Conservation (phyloP, 768 basidiomycete species). For the Lepiota brunneoincarnata region DNA sequence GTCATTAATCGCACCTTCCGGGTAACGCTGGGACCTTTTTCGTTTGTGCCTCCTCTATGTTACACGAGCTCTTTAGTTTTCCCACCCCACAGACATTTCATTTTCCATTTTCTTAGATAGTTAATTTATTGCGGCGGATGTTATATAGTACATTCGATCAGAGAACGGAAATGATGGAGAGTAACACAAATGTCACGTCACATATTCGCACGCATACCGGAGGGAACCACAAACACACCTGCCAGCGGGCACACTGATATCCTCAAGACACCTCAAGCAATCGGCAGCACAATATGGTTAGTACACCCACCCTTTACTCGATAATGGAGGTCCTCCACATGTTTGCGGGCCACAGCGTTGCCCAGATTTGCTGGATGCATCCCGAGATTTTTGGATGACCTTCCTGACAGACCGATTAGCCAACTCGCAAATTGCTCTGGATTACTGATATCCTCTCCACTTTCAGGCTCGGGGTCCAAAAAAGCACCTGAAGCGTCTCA, state of each 20-base stretch:
- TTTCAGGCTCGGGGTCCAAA: conserved; percentile 92
- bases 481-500: conserved; percentile 98
- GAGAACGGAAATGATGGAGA: neutral
- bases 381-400: conserved; percentile 35
- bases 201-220: conserved; percentile 34
- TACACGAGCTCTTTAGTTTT: conserved; percentile 1
- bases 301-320: conserved; percentile 26
- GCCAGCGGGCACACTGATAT: conserved; percentile 43
- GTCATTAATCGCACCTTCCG: conserved; percentile 1
- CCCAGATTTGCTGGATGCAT: conserved; percentile 38
- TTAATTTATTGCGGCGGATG: neutral
- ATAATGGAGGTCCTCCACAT: conserved; percentile 18
- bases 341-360: conserved; percentile 19
- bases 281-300: conserved; percentile 44
- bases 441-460: conserved; percentile 24
- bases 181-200: conserved; percentile 6
- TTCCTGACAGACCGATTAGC: conserved; percentile 16
- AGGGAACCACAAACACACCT: conserved; percentile 29
- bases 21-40: neutral
- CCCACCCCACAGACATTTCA: neutral
- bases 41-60: neutral
- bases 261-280: conserved; percentile 43
- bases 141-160: neutral
- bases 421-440: conserved; percentile 10
- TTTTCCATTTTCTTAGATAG: neutral